A percentile compares a stretch with the other conserved stretches of the same genome.
Conservation (phyloP, 2,329 filamentous ascomycete species). For the Penicillium sp. region DNA sequence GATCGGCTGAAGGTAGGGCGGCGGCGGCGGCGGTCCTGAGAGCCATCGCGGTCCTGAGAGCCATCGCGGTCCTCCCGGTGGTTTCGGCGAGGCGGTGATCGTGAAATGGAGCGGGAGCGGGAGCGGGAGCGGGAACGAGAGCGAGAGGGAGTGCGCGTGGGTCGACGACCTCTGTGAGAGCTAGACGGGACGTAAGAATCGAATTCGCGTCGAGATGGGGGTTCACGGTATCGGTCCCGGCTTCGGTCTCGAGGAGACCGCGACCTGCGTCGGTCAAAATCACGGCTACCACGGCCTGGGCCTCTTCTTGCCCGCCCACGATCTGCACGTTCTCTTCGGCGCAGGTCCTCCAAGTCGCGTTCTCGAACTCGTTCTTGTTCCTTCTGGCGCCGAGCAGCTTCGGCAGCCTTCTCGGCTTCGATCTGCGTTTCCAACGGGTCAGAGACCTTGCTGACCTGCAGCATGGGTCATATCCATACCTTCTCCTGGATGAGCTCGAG, state of each 20-base stretch:
- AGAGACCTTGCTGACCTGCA: constrained; percentile 3
- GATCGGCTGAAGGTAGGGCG: constrained; percentile 30
- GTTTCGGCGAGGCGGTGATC: constrained; percentile 13
- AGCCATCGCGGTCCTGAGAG: constrained; percentile 25
- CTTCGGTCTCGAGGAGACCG: constrained; percentile 53
- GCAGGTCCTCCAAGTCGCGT: constrained; percentile 64
- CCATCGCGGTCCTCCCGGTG: constrained; percentile 25
- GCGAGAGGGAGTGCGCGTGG: constrained; percentile 33
- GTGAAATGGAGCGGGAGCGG: constrained; percentile 23
- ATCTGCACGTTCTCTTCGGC: constrained; percentile 53
- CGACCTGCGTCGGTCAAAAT: constrained; percentile 52
- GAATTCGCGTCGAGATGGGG: constrained; percentile 49
- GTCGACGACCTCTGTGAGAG: constrained; percentile 39
- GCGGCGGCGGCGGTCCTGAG: constrained; percentile 32
- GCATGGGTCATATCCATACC: constrained; percentile 52
- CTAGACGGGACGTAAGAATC: constrained; percentile 58
- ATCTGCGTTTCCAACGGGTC: constrained; percentile 52
- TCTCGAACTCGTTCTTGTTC: constrained; percentile 71
- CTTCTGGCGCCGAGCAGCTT: constrained; percentile 67
- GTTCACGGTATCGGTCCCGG: constrained; percentile 46
- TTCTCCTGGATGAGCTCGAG: constrained; percentile 91
- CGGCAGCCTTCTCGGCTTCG: constrained; percentile 76
- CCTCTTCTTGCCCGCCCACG: constrained; percentile 39
- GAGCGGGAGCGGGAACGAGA: constrained; percentile 34
- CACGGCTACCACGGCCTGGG: constrained; percentile 37